A percentile compares a stretch with the other conserved stretches of the same genome.
Conservation (phyloP, 306 rosid genomes). For the Quercus ilex region DNA sequence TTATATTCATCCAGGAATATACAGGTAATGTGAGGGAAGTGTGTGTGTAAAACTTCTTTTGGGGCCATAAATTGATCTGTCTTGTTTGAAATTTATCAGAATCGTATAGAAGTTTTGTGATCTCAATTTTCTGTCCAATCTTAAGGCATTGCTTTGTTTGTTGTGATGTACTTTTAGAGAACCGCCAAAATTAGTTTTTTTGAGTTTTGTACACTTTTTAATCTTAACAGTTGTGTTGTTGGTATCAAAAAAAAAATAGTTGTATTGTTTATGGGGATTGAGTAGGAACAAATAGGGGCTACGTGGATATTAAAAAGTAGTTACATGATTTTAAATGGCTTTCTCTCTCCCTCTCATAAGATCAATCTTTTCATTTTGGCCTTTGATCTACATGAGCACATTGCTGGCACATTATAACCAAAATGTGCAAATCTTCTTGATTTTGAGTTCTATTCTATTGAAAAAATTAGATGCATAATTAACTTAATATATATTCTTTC, state of each 20-base stretch:
- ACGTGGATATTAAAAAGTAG: background rate
- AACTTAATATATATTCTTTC: background rate
- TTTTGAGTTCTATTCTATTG: too few species aligned
- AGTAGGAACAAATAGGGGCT: conserved; percentile 5
- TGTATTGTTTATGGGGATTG: background rate
- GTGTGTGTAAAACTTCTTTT: background rate
- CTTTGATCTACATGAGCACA: background rate
- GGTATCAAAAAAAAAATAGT: background rate
- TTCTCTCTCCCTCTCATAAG: background rate
- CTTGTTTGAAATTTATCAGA: background rate
- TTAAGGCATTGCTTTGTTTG: background rate
- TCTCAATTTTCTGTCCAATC: too few species aligned
- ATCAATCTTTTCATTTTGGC: background rate
- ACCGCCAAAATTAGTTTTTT: background rate
- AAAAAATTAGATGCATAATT: background rate
- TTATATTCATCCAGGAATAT: conserved; percentile 74
- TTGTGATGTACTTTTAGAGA: background rate
- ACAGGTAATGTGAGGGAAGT: conserved; percentile 44
- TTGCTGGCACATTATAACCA: background rate
- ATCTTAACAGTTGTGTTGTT: background rate
- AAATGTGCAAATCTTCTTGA: too few species aligned
- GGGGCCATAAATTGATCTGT: background rate
- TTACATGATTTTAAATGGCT: background rate
- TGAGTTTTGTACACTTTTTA: background rate
- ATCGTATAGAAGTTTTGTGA: background rate